Percentiles rank a stretch among this genome's conserved stretches.
phyloP scores from a whole-genome alignment of 139 green algal genomes.

The Auxenochlorella pyrenoidosa region DNA sequence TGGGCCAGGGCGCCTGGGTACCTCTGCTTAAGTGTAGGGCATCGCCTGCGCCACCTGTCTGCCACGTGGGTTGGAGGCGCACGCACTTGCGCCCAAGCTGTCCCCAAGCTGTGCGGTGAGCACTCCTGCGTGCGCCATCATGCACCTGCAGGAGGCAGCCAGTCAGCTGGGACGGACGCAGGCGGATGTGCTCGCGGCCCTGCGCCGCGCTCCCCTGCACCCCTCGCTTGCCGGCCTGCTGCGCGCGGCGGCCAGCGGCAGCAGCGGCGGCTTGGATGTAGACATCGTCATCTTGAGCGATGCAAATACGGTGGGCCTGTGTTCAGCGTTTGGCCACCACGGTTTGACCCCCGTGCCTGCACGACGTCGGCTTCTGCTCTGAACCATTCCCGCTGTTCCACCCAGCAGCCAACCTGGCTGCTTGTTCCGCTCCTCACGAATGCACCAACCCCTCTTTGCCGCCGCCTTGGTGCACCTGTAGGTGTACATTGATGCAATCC shows the following conservation, averaged over 20 bases:
- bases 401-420: too few relatives aligned
- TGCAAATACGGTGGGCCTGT: constrained; percentile 15
- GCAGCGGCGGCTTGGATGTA: background rate
- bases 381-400: too few relatives aligned
- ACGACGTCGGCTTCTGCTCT: too few relatives aligned
- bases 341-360: too few relatives aligned
- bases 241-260: background rate
- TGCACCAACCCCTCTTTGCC: background rate
- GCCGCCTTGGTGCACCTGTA: background rate
- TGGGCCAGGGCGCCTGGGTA: too few relatives aligned
- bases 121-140: background rate
- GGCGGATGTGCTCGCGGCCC: background rate
- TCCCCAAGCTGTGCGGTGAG: too few relatives aligned
- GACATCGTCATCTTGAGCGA: constrained; percentile 7
- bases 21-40: too few relatives aligned
- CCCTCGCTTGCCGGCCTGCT: background rate
- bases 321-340: background rate
- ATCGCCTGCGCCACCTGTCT: too few relatives aligned
- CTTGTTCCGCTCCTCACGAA: too few relatives aligned
- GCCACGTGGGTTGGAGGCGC: too few relatives aligned
- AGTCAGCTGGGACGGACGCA: background rate
- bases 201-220: constrained; percentile 6
- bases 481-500: constrained; percentile 45
- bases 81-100: background rate
- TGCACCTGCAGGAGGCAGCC: background rate